Base-by-base conservation (phyloP, 164 flowering plant genomes). In the Brasenia schreberi region DNA sequence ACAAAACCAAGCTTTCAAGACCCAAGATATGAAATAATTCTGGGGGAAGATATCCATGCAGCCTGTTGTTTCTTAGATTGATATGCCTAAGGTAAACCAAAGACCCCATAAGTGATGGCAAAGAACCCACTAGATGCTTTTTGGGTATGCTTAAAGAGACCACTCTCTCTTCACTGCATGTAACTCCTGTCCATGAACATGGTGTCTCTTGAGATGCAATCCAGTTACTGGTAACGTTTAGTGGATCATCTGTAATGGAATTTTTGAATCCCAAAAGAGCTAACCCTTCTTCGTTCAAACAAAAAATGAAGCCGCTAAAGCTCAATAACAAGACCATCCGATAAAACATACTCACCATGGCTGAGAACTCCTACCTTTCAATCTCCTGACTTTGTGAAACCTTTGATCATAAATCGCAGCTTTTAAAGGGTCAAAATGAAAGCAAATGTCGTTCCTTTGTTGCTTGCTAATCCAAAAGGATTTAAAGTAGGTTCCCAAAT, bases 181-280 rank as follows among this genome's bases (percentile, higher is more conserved):
- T 77, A 65, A 93, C 66, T 42, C 97, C 98, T 78, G 83, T 90
- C 97, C 98, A 90, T 5, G 83, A 78, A 78, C 98, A 93, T 49
- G 97, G 97, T 73, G 67, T 85, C 5, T 76, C 81, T 75, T 90
- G 90, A 61, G 90, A 84, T 14, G 76, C 69, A 78, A 87, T 85
- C 98, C 98, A 93, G 80, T 87, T 84, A 52, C 62, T 74, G 60
- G 88, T 33, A 69, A 92, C 81, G 69, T 84, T 81, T 61, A 69
- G 75, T 65, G 92, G 92, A 84, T 87, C 95, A 59, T 77, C 59
- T 5, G 43, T 59, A 42, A 88, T 75, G 61, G 83, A 76, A 68
- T 77, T 80, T 66, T 87, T 87, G 68, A 88, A 82, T 39, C 86
- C 69, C 39, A 83, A 65, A 65, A 87, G 85, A 27, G 89, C 86